Percentiles rank a stretch among this genome's conserved stretches.
Conservation (phyloP, 208 protist genomes). For the Trypanosoma scelopori region DNA sequence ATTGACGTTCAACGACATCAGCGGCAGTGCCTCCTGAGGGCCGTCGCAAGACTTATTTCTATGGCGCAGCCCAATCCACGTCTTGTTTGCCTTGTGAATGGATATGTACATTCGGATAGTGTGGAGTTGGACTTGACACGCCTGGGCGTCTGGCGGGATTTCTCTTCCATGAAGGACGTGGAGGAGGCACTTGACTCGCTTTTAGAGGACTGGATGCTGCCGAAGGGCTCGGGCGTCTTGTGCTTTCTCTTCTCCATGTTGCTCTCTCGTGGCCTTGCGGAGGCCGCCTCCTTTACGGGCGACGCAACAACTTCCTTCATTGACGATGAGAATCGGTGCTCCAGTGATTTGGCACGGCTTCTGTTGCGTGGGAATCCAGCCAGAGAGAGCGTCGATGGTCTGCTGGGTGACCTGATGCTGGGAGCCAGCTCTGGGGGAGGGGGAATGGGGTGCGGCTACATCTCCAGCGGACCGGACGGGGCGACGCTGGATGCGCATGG, state of each 20-base stretch:
- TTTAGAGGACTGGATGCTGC: slow-evolving; percentile 49
- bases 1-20: slow-evolving; percentile 56
- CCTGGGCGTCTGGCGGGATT: slow-evolving; percentile 32
- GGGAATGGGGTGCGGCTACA: slow-evolving; percentile 13
- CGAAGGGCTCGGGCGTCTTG: slow-evolving; percentile 57
- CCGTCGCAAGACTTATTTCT: slow-evolving; percentile 52
- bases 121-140: slow-evolving; percentile 6
- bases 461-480: slow-evolving; percentile 8
- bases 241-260: slow-evolving; percentile 76
- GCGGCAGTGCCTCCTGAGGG: slow-evolving; percentile 46
- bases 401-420: slow-evolving; percentile 7
- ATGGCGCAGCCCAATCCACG: slow-evolving; percentile 54
- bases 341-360: slow-evolving; percentile 45
- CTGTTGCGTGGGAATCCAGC: slow-evolving; percentile 26
- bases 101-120: slow-evolving; percentile 10
- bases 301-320: slow-evolving; percentile 18
- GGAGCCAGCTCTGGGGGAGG: neutral
- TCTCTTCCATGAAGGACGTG: slow-evolving; percentile 46
- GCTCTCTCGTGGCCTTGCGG: slow-evolving; percentile 56
- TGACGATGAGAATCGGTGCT: slow-evolving; percentile 34
- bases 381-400: slow-evolving; percentile 11
- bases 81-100: slow-evolving; percentile 65
- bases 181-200: slow-evolving; percentile 31
- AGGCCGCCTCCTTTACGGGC: slow-evolving; percentile 34
- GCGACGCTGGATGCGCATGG: slow-evolving; percentile 1